phyloP scores from a whole-genome alignment of 78 protist genomes.

The Blattamonas nauphoetae region DNA sequence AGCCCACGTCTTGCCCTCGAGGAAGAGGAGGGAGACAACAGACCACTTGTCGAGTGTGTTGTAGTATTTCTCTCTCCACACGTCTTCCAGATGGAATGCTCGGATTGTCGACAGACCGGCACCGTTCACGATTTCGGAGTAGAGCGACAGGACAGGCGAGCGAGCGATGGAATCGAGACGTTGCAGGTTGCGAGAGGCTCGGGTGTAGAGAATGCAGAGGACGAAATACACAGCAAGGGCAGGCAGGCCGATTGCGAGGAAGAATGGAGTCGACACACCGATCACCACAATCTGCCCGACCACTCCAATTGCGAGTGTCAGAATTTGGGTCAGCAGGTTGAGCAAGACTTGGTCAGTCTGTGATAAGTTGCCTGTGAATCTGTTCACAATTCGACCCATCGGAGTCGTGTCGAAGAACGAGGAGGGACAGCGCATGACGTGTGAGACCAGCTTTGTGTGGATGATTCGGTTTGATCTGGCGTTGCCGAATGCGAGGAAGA shows the following conservation, averaged over 20 bases:
- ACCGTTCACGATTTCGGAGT: too few relatives aligned
- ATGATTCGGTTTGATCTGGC: not conserved
- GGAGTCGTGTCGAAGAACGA: constrained; percentile 2
- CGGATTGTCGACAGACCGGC: too few relatives aligned
- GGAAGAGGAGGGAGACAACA: not conserved
- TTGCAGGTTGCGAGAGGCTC: too few relatives aligned
- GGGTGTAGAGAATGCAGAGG: not conserved
- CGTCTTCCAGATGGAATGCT: too few relatives aligned
- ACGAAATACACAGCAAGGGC: not conserved
- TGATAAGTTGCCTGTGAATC: not conserved
- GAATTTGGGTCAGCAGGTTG: not conserved
- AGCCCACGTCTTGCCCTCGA: not conserved
- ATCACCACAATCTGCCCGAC: not conserved
- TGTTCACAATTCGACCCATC: constrained; percentile 13
- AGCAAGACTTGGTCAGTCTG: not conserved
- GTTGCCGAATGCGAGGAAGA: too few relatives aligned
- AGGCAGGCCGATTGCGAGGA: too few relatives aligned
- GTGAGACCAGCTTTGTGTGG: not conserved
- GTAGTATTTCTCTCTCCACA: not conserved
- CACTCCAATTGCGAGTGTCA: not conserved
- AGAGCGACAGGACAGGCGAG: too few relatives aligned
- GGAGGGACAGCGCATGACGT: not conserved
- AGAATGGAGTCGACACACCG: not conserved
- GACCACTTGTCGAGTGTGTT: not conserved
- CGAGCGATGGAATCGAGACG: too few relatives aligned